Conservation (phyloP, 176 grass and related monocot genomes). For the Lolium multiflorum region DNA sequence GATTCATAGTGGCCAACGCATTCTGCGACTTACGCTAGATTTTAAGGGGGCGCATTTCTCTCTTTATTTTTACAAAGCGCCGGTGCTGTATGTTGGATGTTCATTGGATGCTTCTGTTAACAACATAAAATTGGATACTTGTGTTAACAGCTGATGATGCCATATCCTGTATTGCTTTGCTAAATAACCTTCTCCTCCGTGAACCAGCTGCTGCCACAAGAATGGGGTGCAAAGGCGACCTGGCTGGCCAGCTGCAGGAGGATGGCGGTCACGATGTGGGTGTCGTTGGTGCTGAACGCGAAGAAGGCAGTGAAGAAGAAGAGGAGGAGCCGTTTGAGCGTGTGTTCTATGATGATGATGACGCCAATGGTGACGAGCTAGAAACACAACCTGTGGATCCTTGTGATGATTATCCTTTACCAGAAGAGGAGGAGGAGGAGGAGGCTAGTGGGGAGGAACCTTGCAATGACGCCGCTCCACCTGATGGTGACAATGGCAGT, state of each 20-base stretch:
- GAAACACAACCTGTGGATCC: slow-evolving; percentile 23
- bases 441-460: slow-evolving; percentile 18
- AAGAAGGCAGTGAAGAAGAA: slow-evolving; percentile 39
- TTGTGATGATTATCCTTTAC: slow-evolving; percentile 21
- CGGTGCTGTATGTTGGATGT: neutral
- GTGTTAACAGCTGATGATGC: neutral
- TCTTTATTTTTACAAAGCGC: neutral
- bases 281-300: slow-evolving; percentile 28
- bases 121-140: neutral
- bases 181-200: slow-evolving; percentile 35
- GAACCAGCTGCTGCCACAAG: neutral
- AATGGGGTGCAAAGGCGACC: neutral
- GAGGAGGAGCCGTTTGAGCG: slow-evolving; percentile 51
- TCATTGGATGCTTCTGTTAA: neutral
- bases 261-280: slow-evolving; percentile 15
- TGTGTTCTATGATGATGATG: slow-evolving; percentile 39
- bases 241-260: neutral
- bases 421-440: slow-evolving; percentile 29
- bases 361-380: slow-evolving; percentile 22
- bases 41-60: neutral
- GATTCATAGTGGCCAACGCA: too few relatives aligned
- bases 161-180: neutral
- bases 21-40: neutral
- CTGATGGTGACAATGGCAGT: slow-evolving; percentile 28
- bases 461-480: neutral